Evolutionary conservation across 2,329 filamentous ascomycete species (phyloP), one percentile per base, ranked within the genome.

Genomic region (Geosmithia morbida): DNA sequence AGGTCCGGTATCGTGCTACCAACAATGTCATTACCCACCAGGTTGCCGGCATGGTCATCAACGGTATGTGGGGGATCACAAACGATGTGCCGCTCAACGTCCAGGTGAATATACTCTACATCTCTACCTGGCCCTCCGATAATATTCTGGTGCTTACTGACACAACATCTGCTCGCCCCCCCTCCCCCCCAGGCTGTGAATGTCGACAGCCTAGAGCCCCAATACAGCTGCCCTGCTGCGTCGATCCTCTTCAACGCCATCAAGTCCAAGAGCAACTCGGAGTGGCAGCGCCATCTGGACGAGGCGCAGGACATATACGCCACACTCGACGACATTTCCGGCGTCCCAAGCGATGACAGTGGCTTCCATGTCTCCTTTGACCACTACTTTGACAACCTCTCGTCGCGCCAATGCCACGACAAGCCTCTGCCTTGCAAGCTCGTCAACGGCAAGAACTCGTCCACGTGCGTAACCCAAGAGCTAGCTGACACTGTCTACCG

Each of bases 381-480:
- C 57, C 86, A 88, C 61, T 92, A 92, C 66, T 92, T 81, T 56
- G 87, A 92, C 60, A 92, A 88, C 56, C 72, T 92, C 1, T 87
- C 84, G 0, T 81, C 85, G 0, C 74, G 85, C 0, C 81, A 87
- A 58, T 92, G 86, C 60, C 85, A 92, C 57, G 66, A 62, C 17
- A 85, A 83, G 56, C 75, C 83, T 0, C 66, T 89, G 0, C 86
- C 85, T 0, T 90, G 85, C 64, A 77, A 74, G 51, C 60, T 73
- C 7, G 62, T 70, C 17, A 52, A 61, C 49, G 63, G 63, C 52
- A 54, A 55, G 47, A 71, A 71, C 51, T 69, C 72, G 47, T 65
- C 64, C 0, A 62, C 66, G 0, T 90, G 86, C 57, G 66, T 89
- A 41, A 74, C 74, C 2, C 77, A 79, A 54, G 61, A 65, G 0